These are phyloP conservation scores for Ambrosiella beaveri DNA, from an alignment of 2,329 filamentous ascomycete genomes.

Conservation along the genomic window DNA sequence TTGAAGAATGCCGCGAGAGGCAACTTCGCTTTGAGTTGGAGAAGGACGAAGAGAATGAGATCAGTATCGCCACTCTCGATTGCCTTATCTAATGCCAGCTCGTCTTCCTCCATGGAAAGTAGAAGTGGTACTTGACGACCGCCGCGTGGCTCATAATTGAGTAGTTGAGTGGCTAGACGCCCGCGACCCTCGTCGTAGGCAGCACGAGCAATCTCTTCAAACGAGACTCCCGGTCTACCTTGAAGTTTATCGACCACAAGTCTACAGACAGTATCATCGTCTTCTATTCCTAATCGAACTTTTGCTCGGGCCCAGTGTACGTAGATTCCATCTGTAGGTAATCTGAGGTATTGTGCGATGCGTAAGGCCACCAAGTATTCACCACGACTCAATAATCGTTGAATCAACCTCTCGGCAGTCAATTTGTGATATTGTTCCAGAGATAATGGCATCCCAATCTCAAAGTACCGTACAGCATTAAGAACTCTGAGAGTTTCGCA, in stretches of 20 bases:
- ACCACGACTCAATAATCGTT: conserved; percentile 69
- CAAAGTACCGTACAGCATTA: conserved; percentile 82
- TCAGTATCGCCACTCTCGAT: conserved; percentile 93
- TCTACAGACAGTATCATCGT: conserved; percentile 75
- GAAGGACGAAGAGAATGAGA: conserved; percentile 72
- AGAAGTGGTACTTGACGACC: conserved; percentile 92
- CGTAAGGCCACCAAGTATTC: conserved; percentile 83
- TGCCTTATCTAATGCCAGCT: conserved; percentile 86
- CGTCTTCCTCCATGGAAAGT: conserved; percentile 88
- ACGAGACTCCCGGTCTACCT: conserved; percentile 83
- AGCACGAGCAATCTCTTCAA: conserved; percentile 80
- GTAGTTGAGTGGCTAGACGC: conserved; percentile 72
- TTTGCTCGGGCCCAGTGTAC: conserved; percentile 96
- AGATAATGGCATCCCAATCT: conserved; percentile 75
- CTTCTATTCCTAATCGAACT: conserved; percentile 65
- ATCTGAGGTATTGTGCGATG: conserved; percentile 68
- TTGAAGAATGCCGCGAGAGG: conserved; percentile 86
- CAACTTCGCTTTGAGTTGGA: conserved; percentile 77
- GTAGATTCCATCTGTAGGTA: conserved; percentile 80
- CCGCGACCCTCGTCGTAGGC: conserved; percentile 87
- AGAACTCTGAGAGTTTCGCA: conserved; percentile 84
- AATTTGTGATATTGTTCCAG: conserved; percentile 88
- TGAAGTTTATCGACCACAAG: conserved; percentile 74
- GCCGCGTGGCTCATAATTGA: conserved; percentile 85
- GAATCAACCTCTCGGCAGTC: conserved; percentile 74